Conservation (phyloP, 352 stramenopile species). For the Phytophthora podocarpi region DNA sequence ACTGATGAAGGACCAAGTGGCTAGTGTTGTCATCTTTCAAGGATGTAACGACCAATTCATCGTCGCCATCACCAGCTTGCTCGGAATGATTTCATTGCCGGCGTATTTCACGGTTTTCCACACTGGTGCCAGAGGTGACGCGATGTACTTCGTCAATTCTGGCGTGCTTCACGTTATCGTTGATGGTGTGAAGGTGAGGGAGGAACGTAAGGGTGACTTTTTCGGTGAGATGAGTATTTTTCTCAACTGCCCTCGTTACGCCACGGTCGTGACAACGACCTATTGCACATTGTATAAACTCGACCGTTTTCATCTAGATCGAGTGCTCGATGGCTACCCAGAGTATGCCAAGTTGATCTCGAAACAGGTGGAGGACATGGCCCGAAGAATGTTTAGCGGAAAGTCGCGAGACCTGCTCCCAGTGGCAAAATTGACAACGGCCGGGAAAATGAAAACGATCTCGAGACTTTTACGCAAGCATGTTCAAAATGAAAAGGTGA, state of each 20-base stretch:
- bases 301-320: slow-evolving; percentile 54
- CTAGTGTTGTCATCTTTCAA: slow-evolving; percentile 59
- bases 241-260: slow-evolving; percentile 51
- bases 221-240: slow-evolving; percentile 77
- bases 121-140: slow-evolving; percentile 53
- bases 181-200: slow-evolving; percentile 60
- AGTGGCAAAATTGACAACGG: slow-evolving; percentile 7
- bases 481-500: slow-evolving; percentile 41
- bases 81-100: slow-evolving; percentile 68
- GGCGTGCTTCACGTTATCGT: slow-evolving; percentile 68
- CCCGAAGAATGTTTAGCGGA: slow-evolving; percentile 37
- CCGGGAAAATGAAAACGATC: slow-evolving; percentile 49
- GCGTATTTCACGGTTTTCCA: slow-evolving; percentile 58
- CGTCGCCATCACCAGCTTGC: slow-evolving; percentile 61
- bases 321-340: slow-evolving; percentile 61
- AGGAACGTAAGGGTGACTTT: slow-evolving; percentile 62
- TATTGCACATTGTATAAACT: slow-evolving; percentile 75
- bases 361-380: slow-evolving; percentile 54
- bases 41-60: slow-evolving; percentile 71
- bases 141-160: slow-evolving; percentile 75
- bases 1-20: slow-evolving; percentile 64
- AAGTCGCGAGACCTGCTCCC: slow-evolving; percentile 23
- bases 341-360: slow-evolving; percentile 47
- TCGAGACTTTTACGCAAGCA: slow-evolving; percentile 55
- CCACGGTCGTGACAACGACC: slow-evolving; percentile 56